Conservation (phyloP, 208 protist species). For the Acanthamoeba culbertsoni region DNA sequence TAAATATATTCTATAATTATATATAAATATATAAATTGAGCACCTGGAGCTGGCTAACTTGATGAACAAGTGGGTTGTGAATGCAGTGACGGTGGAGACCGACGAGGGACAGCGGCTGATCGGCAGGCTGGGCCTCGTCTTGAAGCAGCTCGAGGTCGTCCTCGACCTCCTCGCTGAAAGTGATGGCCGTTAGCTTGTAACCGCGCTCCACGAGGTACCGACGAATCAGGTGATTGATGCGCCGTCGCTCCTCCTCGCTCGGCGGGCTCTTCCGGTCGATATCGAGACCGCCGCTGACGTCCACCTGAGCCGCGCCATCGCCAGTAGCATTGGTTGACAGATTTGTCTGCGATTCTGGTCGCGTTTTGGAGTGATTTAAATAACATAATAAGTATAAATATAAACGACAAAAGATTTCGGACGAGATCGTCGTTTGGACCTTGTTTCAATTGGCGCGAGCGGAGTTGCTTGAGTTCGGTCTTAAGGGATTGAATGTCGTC, state of each 20-base stretch:
- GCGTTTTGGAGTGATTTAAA: too few species aligned
- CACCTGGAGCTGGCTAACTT: background rate
- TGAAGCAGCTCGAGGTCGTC: slow-evolving; percentile 1
- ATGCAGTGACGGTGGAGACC: slow-evolving; percentile 7
- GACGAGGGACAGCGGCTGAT: background rate
- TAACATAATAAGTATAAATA: too few species aligned
- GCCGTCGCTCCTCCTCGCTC: background rate
- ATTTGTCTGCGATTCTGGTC: background rate
- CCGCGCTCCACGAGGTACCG: slow-evolving; percentile 44
- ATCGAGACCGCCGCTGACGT: background rate
- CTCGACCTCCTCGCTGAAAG: slow-evolving; percentile 50
- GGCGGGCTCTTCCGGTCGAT: background rate
- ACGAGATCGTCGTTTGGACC: background rate
- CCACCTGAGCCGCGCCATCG: too few species aligned
- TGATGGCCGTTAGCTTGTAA: slow-evolving; percentile 56
- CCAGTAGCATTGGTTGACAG: background rate
- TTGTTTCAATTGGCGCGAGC: background rate
- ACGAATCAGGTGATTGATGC: slow-evolving; percentile 41
- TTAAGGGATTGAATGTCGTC: slow-evolving; percentile 32
- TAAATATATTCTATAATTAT: too few species aligned
- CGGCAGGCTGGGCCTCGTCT: background rate
- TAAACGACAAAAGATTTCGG: background rate
- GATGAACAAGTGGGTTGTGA: background rate
- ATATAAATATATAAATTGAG: too few species aligned
- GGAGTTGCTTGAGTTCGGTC: background rate